Conservation (phyloP, 2,329 filamentous ascomycete genomes). For the Monosporascus sp. region DNA sequence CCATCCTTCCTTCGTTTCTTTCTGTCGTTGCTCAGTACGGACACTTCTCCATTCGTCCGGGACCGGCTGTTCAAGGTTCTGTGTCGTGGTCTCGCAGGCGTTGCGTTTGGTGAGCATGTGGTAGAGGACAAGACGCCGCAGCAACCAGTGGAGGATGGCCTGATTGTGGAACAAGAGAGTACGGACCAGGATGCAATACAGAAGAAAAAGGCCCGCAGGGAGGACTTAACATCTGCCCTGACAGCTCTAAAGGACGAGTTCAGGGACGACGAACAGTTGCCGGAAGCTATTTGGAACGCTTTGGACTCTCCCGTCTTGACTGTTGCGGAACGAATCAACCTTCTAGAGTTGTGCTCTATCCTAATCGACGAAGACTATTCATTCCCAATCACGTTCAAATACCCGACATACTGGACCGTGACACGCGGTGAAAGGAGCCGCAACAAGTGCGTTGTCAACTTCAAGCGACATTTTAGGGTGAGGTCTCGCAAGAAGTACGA, state of each 20-base stretch:
- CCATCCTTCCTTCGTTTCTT: slow-evolving; percentile 50
- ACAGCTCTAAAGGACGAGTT: slow-evolving; percentile 43
- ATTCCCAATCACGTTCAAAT: slow-evolving; percentile 39
- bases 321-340: slow-evolving; percentile 41
- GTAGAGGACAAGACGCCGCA: slow-evolving; percentile 19
- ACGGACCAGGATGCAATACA: slow-evolving; percentile 38
- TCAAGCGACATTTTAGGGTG: slow-evolving; percentile 20
- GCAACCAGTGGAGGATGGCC: slow-evolving; percentile 28
- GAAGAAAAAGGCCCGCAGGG: slow-evolving; percentile 41
- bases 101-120: slow-evolving; percentile 57
- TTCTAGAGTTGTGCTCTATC: slow-evolving; percentile 46
- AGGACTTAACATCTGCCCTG: slow-evolving; percentile 41
- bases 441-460: slow-evolving; percentile 16
- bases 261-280: slow-evolving; percentile 37
- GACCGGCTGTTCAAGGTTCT: slow-evolving; percentile 54
- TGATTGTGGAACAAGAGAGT: slow-evolving; percentile 43
- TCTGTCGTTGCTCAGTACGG: slow-evolving; percentile 53
- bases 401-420: slow-evolving; percentile 40
- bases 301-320: slow-evolving; percentile 42
- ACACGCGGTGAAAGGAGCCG: slow-evolving; percentile 19
- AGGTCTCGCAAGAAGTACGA: slow-evolving; percentile 21
- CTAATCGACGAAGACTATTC: slow-evolving; percentile 44
- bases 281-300: slow-evolving; percentile 43
- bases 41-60: slow-evolving; percentile 59
- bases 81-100: slow-evolving; percentile 52